Base-by-base conservation (phyloP, 768 basidiomycete genomes). In the Trametes cingulata region DNA sequence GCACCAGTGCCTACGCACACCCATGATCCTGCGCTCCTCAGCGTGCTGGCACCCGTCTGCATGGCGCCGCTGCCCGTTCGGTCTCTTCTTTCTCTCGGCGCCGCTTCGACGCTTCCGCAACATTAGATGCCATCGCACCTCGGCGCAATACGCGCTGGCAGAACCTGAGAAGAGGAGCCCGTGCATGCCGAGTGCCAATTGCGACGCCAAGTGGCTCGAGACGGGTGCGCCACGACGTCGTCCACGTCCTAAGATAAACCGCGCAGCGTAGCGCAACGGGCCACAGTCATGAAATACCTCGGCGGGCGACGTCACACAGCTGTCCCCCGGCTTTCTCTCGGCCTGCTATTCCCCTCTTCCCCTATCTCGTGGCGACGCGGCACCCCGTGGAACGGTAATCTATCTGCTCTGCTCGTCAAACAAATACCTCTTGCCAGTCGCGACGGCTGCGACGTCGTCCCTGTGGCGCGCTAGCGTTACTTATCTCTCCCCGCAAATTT, bases 111-210 rank as follows among this genome's bases (percentile, higher is more conserved):
- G 36, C 41, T 12, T 33, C 29, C 29, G 6, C 29, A 33, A 33
- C 29, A 42, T 55, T 33, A 41, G 25, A 0, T 61, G 75, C 29
- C 50, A 63, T 80, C 33, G 77, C 74, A 2, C 73, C 74, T 51
- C 50, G 50, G n/a, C 1, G n/a, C 42, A 51, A n/a, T 10, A n/a
- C 20, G 9, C 22, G 15, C 22, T 14, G 25, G 19, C 42, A 19
- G 19, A 20, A 45, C 40, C 14, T 41, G 40, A 41, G 40, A 15
- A 15, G 17, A 41, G 6, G 40, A 41, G 17, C 14, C 40, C 14
- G 19, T 15, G 40, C 37, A n/a, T n/a, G n/a, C n/a, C n/a, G n/a
- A n/a, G n/a, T n/a, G n/a, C n/a, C n/a, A n/a, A n/a, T n/a, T n/a
- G n/a, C n/a, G n/a, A n/a, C n/a, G n/a, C 29, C 33, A 46, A 25